These are phyloP conservation scores for Neurospora sp. DNA, from an alignment of 495 filamentous ascomycete species.

Conservation along the genomic window DNA sequence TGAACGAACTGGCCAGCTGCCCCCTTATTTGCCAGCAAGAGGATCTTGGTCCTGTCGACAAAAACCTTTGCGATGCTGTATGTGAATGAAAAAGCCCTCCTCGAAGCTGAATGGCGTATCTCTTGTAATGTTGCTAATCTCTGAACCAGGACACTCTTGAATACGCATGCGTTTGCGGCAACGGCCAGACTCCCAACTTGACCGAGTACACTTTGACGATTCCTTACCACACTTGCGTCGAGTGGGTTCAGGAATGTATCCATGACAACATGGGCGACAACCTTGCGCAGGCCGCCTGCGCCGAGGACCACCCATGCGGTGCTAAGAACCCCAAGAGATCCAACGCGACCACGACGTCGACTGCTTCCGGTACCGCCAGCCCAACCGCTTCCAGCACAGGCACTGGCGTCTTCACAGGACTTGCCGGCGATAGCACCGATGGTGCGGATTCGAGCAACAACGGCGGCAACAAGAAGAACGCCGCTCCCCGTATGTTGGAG, in stretches of 20 bases:
- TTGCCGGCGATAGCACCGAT: slow-evolving; percentile 29
- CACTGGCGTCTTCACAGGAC: slow-evolving; percentile 37
- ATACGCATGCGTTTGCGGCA: slow-evolving; percentile 69
- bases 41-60: slow-evolving; percentile 35
- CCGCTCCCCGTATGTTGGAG: slow-evolving; percentile 13
- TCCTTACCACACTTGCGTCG: slow-evolving; percentile 72
- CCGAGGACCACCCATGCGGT: slow-evolving; percentile 67
- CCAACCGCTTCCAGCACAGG: slow-evolving; percentile 22
- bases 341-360: slow-evolving; percentile 48
- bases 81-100: slow-evolving; percentile 18
- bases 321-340: slow-evolving; percentile 55
- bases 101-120: not conserved
- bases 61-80: slow-evolving; percentile 67
- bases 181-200: slow-evolving; percentile 61
- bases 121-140: not conserved
- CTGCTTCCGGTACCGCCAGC: slow-evolving; percentile 30
- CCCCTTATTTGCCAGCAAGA: slow-evolving; percentile 71
- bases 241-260: slow-evolving; percentile 58
- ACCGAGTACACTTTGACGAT: slow-evolving; percentile 79
- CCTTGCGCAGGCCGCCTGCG: slow-evolving; percentile 53
- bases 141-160: slow-evolving; percentile 48
- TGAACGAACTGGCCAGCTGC: slow-evolving; percentile 54
- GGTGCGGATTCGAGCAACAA: slow-evolving; percentile 5
- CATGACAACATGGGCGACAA: slow-evolving; percentile 30
- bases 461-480: slow-evolving; percentile 14